Evolutionary conservation across 768 basidiomycete species (phyloP).

Genomic region (Russula dissimulans): DNA sequence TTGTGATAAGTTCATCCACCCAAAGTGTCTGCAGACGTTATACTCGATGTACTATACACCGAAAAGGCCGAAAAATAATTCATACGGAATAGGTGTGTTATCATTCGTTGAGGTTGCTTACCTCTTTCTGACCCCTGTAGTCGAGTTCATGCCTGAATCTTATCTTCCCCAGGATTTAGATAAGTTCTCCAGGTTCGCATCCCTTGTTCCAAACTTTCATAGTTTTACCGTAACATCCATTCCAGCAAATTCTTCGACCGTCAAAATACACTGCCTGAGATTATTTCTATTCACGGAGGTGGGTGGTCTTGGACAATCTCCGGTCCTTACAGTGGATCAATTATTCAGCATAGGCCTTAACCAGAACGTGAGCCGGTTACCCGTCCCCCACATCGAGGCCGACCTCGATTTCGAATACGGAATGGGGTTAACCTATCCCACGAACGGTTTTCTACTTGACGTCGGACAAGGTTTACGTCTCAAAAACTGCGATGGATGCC

Average conservation of each 20-base stretch:
- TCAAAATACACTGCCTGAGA: slow-evolving; percentile 31
- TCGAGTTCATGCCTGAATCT: slow-evolving; percentile 36
- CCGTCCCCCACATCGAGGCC: slow-evolving; percentile 34
- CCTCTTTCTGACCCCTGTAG: slow-evolving; percentile 20
- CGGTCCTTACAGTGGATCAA: slow-evolving; percentile 16
- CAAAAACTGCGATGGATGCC: neutral
- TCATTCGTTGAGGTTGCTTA: neutral
- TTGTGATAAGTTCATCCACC: slow-evolving; percentile 41
- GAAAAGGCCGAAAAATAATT: slow-evolving; percentile 35
- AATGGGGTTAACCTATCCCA: slow-evolving; percentile 38
- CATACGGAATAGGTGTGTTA: slow-evolving; percentile 39
- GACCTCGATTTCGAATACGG: slow-evolving; percentile 66
- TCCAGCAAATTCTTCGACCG: slow-evolving; percentile 31
- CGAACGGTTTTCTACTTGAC: slow-evolving; percentile 28
- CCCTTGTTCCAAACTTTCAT: neutral
- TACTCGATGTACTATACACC: slow-evolving; percentile 49
- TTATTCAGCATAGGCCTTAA: slow-evolving; percentile 19
- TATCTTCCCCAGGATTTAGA: slow-evolving; percentile 37
- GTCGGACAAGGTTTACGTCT: neutral
- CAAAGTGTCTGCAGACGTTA: slow-evolving; percentile 46
- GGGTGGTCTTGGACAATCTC: neutral
- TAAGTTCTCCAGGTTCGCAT: slow-evolving; percentile 27
- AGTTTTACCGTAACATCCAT: neutral
- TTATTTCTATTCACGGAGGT: slow-evolving; percentile 32
- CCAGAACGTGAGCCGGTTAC: no score